These are phyloP conservation scores for Boletus tomentosulus DNA, from an alignment of 768 basidiomycete species.

Conservation along the genomic window DNA sequence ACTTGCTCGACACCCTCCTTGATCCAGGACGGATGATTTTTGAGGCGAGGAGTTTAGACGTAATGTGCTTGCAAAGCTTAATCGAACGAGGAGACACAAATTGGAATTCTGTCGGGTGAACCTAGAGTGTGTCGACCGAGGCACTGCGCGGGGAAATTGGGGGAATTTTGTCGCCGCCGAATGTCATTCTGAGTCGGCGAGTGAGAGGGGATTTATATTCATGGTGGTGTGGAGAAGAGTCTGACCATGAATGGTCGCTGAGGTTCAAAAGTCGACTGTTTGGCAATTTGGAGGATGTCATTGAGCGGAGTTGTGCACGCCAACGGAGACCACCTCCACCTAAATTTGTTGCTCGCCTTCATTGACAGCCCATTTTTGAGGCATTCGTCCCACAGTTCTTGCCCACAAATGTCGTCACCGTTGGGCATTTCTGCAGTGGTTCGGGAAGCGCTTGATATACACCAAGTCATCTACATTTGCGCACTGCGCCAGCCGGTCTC, in stretches of 20 bases:
- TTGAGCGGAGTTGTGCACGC: not conserved
- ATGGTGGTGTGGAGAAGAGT: not conserved
- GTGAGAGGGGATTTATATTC: not conserved
- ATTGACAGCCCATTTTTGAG: not conserved
- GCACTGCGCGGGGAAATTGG: not conserved
- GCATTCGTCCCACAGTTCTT: conserved; percentile 9
- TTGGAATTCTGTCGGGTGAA: not conserved
- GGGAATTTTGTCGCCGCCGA: not conserved
- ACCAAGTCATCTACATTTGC: not conserved
- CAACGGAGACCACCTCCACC: not conserved
- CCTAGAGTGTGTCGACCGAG: not conserved
- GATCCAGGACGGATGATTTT: not conserved
- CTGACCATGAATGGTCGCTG: not conserved
- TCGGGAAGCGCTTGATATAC: conserved; percentile 9
- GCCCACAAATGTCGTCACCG: not conserved
- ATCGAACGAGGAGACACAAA: not conserved
- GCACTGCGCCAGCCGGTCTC: not conserved
- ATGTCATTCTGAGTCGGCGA: not conserved
- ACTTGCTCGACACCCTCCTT: not conserved
- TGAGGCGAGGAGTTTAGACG: not conserved
- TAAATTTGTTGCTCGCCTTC: not conserved
- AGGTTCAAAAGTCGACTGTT: not conserved
- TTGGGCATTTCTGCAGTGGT: not conserved
- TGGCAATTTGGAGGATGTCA: not conserved
- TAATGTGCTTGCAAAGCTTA: not conserved